Conservation (phyloP, 257 asterid genomes). For the Striga asiatica region DNA sequence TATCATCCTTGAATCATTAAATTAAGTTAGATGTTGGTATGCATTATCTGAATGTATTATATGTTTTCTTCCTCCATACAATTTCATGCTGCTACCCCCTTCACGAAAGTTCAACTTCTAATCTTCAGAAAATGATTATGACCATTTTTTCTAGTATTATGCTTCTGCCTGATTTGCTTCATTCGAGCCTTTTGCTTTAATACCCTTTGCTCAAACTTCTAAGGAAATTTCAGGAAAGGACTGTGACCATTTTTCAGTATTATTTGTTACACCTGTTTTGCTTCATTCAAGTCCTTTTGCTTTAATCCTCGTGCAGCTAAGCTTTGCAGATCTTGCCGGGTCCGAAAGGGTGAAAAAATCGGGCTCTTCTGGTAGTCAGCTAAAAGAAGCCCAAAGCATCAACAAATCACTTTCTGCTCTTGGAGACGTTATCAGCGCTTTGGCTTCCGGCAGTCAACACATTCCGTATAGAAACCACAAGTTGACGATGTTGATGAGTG, state of each 20-base stretch:
- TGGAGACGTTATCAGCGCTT: constrained; percentile 92
- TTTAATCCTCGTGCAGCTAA: constrained; percentile 44
- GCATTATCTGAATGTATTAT: neutral
- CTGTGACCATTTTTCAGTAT: neutral
- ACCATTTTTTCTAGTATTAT: too few relatives aligned
- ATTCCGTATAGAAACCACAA: constrained; percentile 96
- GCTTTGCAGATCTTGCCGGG: constrained; percentile 99
- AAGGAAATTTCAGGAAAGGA: neutral
- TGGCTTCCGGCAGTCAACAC: constrained; percentile 78
- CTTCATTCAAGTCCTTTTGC: neutral
- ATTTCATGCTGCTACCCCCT: neutral
- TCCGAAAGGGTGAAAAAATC: constrained; percentile 93
- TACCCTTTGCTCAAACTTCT: neutral
- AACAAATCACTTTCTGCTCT: constrained; percentile 95
- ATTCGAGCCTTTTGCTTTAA: too few relatives aligned
- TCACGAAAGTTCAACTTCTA: neutral
- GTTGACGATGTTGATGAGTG: constrained; percentile 96
- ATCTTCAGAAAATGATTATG: too few relatives aligned
- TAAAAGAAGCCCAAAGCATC: constrained; percentile 96
- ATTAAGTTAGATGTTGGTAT: neutral
- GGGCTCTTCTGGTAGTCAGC: constrained; percentile 76
- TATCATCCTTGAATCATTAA: neutral
- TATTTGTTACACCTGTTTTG: neutral
- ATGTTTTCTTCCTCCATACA: neutral
- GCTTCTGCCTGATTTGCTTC: too few relatives aligned